Evolutionary conservation across 2,329 filamentous ascomycete genomes (phyloP), one percentile per base, ranked within the genome.

Genomic region (Pyrenophora graminea): DNA sequence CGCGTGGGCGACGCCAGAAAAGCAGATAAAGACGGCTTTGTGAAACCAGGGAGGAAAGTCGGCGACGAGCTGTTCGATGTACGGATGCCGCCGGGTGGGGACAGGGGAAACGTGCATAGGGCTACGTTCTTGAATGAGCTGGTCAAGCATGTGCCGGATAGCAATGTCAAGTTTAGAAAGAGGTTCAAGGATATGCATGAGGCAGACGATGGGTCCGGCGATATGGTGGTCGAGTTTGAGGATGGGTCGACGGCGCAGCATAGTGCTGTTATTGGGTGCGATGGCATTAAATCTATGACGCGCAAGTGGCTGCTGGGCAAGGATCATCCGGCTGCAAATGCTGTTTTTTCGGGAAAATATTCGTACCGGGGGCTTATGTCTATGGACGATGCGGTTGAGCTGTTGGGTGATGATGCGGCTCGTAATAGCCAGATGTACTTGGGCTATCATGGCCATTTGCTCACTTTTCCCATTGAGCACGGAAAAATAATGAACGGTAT

Each of bases 291-390:
- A 64, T 85, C 83, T 0, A 73, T 75, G 6, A 77, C 82, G 3
- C 76, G 85, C 15, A 69, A 79, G 42, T 72, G 82, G 45, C 63
- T 88, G 15, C 71, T 86, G 6, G 83, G 82, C 1, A 67, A 76
- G 13, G 63, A 70, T 13, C 58, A 72, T 25, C 66, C 69, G 18
- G 75, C 76, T 6, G 70, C 79, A 0, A 66, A 76, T 25, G 76
- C 84, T 0, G 68, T 73, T 4, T 88, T 84, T 64, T 80, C 79
- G 2, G 75, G 80, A 33, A 84, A 86, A 56, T 83, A 83, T 66
- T 85, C 83, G 32, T 89, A 85, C 68, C 78, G 86, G 18, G 82
- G 82, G 0, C 69, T 89, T 5, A 77, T 88, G 4, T 83, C 85
- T 0, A 87, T 87, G 78, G 76, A 79, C 1, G 64, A 78, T 12